Evolutionary conservation across 768 basidiomycete species (phyloP).

Genomic region (Collybiopsis luxurians): DNA sequence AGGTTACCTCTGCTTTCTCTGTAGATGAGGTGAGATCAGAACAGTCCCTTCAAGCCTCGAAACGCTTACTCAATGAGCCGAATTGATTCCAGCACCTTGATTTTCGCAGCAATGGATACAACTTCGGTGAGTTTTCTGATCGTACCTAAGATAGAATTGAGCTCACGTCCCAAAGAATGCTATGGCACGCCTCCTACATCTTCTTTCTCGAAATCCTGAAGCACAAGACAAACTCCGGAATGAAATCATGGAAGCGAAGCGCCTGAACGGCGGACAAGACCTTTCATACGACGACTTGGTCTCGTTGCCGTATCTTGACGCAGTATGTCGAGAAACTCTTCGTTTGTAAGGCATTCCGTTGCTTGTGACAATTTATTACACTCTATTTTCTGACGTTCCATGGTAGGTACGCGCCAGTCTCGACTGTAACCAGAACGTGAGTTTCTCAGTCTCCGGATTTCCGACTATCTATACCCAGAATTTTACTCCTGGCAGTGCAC

Average conservation of each 20-base stretch:
- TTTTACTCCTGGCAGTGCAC: conserved; percentile 19
- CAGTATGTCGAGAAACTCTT: conserved; percentile 37
- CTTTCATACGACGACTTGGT: conserved; percentile 35
- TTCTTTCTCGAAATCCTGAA: conserved; percentile 31
- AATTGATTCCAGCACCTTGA: conserved; percentile 22
- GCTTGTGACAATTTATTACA: background rate
- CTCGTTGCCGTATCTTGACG: conserved; percentile 35
- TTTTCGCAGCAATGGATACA: conserved; percentile 42
- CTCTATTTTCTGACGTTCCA: background rate
- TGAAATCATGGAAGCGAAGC: conserved; percentile 29
- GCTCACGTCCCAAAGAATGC: conserved; percentile 17
- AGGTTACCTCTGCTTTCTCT: background rate
- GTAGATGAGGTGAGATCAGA: conserved; percentile 6
- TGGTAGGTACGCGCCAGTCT: conserved; percentile 24
- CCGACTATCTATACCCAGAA: background rate
- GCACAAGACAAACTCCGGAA: conserved; percentile 34
- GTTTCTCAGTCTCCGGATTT: background rate
- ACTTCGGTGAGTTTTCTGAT: conserved; percentile 22
- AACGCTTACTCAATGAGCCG: background rate
- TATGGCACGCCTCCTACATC: conserved; percentile 28
- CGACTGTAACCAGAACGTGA: conserved; percentile 20
- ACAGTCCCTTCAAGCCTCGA: background rate
- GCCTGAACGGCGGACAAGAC: conserved; percentile 18
- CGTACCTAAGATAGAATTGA: background rate
- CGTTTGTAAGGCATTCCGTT: conserved; percentile 25